Evolutionary conservation across 192 early-diverging fungal species (phyloP), one percentile per base, ranked within the genome.

Genomic region (Dissophora globulifera): DNA sequence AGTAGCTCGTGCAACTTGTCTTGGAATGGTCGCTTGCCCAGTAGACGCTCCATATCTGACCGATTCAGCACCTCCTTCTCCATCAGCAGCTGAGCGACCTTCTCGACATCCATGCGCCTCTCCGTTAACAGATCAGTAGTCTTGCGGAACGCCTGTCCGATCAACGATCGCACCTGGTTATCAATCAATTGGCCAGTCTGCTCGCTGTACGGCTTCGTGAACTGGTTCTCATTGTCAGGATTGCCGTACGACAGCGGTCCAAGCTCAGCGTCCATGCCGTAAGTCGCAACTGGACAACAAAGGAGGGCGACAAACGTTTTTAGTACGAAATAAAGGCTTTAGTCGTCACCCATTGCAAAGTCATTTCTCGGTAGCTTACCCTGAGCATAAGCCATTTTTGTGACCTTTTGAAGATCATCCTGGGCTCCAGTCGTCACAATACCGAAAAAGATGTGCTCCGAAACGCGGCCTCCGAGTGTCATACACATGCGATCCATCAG

Each of bases 371-470:
- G n/a, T n/a, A n/a, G n/a, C n/a, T 71, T 58, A 74, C 69, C 69
- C 80, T 96, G 94, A 10, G 94, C 94, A 79, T 99, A 99, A 15
- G 98, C 98, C 90, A 94, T 91, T 80, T 92, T 93, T 16, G 96
- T 98, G 15, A 99, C 96, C 79, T 96, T 96, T 76, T 97, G 90
- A 67, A 99, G 81, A 84, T 99, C 98, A 70, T 99, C 98, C n/a
- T 90, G 90, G 3, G 97, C 97, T 35, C 97, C 97, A 3, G 96
- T 97, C n/a, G 97, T 97, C 48, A 99, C 90, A 7, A 89, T 86
- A 20, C 87, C 81, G 81, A 99, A 99, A 82, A 99, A 96, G 60
- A 99, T 90, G 69, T 93, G 81, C 81, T 98, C 97, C 4, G 95
- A 88, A 13, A 90, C 92, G 41, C 92, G 90, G 0, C 93, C 93